Conservation (phyloP, 2,329 filamentous ascomycete species). For the Endothia cerciana region DNA sequence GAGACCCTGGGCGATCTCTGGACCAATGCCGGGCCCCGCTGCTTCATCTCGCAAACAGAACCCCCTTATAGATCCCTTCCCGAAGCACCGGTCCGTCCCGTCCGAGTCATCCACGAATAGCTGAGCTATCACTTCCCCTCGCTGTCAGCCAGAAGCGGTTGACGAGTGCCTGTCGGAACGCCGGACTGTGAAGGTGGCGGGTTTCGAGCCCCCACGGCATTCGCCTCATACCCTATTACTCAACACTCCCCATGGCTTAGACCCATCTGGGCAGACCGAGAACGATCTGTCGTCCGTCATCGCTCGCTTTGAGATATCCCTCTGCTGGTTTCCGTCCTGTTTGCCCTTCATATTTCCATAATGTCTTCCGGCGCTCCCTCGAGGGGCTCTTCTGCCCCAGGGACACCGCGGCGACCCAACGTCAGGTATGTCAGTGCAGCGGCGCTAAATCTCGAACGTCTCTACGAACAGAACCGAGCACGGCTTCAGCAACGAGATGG, state of each 20-base stretch:
- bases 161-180: background rate
- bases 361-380: slow-evolving; percentile 34
- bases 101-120: slow-evolving; percentile 17
- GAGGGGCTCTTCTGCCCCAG: slow-evolving; percentile 29
- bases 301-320: slow-evolving; percentile 1
- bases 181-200: background rate
- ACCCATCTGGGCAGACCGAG: background rate
- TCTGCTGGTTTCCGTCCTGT: background rate
- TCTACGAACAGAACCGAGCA: slow-evolving; percentile 63
- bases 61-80: slow-evolving; percentile 9
- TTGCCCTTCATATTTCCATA: slow-evolving; percentile 9
- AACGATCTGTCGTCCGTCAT: background rate
- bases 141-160: background rate
- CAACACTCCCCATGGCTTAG: slow-evolving; percentile 1
- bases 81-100: slow-evolving; percentile 23
- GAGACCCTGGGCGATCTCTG: slow-evolving; percentile 6
- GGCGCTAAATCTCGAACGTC: slow-evolving; percentile 65
- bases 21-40: slow-evolving; percentile 8
- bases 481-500: slow-evolving; percentile 55
- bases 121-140: background rate
- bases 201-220: background rate
- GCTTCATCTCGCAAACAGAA: slow-evolving; percentile 17
- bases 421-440: slow-evolving; percentile 56
- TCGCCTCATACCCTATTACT: background rate
- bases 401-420: slow-evolving; percentile 37